phyloP scores from a whole-genome alignment of 768 basidiomycete genomes.

The Mycena rebaudengoi region DNA sequence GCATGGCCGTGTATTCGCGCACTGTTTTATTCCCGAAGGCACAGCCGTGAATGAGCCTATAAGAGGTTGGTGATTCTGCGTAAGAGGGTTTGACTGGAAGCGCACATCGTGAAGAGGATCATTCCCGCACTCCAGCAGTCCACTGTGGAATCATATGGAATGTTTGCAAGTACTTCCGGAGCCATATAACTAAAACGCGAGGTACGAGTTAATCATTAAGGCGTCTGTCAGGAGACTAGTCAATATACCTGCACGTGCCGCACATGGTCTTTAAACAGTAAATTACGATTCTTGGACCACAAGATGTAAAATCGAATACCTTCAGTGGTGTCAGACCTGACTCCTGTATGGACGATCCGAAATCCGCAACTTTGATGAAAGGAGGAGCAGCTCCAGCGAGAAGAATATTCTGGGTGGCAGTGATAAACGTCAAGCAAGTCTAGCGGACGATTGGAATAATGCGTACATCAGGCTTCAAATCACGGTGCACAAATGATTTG shows the following conservation, averaged over 20 bases:
- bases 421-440: background rate
- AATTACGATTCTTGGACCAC: too few relatives aligned
- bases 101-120: conserved; percentile 20
- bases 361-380: conserved; percentile 25
- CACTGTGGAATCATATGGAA: conserved; percentile 8
- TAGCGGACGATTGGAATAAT: background rate
- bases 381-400: background rate
- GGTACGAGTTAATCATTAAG: too few relatives aligned
- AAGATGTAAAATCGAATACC: too few relatives aligned
- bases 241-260: too few relatives aligned
- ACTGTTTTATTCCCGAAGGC: too few relatives aligned
- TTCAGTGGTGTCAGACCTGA: too few relatives aligned
- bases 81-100: too few relatives aligned
- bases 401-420: conserved; percentile 17
- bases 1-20: too few relatives aligned
- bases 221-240: too few relatives aligned
- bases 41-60: conserved; percentile 13
- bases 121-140: conserved; percentile 22
- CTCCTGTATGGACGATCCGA: conserved; percentile 15
- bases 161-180: conserved; percentile 10
- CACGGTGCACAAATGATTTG: conserved; percentile 20
- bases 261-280: background rate
- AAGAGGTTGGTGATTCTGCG: background rate
- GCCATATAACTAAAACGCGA: conserved; percentile 12
- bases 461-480: conserved; percentile 26